phyloP scores from a whole-genome alignment of 352 stramenopile genomes.

The Globisporangium perplexum region DNA sequence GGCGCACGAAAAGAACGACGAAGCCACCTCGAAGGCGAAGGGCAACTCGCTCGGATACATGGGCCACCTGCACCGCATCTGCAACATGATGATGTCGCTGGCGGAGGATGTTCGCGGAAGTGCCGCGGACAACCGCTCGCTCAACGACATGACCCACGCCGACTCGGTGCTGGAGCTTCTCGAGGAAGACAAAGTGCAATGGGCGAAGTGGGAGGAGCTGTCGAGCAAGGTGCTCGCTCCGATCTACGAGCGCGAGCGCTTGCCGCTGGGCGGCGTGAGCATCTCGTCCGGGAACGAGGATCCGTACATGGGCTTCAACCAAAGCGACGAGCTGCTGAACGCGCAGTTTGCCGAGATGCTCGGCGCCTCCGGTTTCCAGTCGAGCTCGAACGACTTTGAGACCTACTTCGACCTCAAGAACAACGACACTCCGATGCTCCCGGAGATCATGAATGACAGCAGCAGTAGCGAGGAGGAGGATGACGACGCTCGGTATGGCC shows the following conservation, averaged over 20 bases:
- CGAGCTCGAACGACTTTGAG: conserved; percentile 51
- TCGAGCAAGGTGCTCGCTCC: conserved; percentile 57
- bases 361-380: conserved; percentile 56
- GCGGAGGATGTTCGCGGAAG: conserved; percentile 67
- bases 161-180: conserved; percentile 78
- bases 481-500: conserved; percentile 38
- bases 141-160: conserved; percentile 85
- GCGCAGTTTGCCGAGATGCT: conserved; percentile 84
- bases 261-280: conserved; percentile 64
- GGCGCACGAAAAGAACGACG: conserved; percentile 74
- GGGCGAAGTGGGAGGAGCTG: conserved; percentile 79
- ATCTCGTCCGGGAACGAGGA: conserved; percentile 54
- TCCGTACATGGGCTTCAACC: conserved; percentile 70
- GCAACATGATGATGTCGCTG: conserved; percentile 82
- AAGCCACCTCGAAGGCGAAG: conserved; percentile 43
- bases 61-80: conserved; percentile 79
- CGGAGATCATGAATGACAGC: conserved; percentile 84
- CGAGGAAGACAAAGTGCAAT: conserved; percentile 65
- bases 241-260: conserved; percentile 73
- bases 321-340: conserved; percentile 70
- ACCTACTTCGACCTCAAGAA: conserved; percentile 71
- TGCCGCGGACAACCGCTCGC: conserved; percentile 44
- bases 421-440: conserved; percentile 67
- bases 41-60: conserved; percentile 77
- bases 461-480: conserved; percentile 87